Base-by-base conservation (phyloP, 176 grass and related monocot genomes). In the Oryza officinalis region DNA sequence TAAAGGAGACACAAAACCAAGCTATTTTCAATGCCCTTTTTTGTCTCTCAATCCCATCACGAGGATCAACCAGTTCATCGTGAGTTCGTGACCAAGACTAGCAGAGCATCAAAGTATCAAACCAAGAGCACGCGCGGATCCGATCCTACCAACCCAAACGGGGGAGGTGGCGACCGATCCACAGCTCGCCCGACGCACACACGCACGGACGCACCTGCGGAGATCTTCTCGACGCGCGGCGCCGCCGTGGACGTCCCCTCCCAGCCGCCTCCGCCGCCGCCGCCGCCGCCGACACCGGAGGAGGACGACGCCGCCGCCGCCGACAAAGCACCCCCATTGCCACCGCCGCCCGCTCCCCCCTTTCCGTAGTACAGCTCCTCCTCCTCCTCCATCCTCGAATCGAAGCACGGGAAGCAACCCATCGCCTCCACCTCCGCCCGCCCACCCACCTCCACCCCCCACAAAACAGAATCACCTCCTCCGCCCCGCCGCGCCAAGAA, bases 371-470 rank as follows among this genome's bases (percentile, higher is more conserved):
- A 71, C 41, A 86, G 74, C 71, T 72, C 65, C 18, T 76, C 65
- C 52, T 76, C 65, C 68, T 83, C 89, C 49, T 76, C 85, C 77
- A 77, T 66, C 47, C 78, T 31, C 46, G 88, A 85, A 78, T 76
- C 85, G 85, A 98, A 95, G 89, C 95, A 98, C 84, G 92, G 59
- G 86, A 93, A 98, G 80, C 95, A 98, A 74, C 88, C 88, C 95
- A 98, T 98, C 79, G 44, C 50, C 18, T 33, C 32, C 32, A 33
- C 32, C 31, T 32, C 31, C 32, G 4, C 50, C 65, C 14, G 23
- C 23, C 22, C 1, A 8, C 9, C 35, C 71, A 61, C 65, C 63
- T 17, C 31, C 27, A 33, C 23, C 26, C 46, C 37, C 28, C 41
- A 15, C 43, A n/a, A 64, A 38, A 13, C 35, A 37, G 35, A 37